Evolutionary conservation across 495 filamentous ascomycete species (phyloP).

Genomic region (Glonium stellatum): DNA sequence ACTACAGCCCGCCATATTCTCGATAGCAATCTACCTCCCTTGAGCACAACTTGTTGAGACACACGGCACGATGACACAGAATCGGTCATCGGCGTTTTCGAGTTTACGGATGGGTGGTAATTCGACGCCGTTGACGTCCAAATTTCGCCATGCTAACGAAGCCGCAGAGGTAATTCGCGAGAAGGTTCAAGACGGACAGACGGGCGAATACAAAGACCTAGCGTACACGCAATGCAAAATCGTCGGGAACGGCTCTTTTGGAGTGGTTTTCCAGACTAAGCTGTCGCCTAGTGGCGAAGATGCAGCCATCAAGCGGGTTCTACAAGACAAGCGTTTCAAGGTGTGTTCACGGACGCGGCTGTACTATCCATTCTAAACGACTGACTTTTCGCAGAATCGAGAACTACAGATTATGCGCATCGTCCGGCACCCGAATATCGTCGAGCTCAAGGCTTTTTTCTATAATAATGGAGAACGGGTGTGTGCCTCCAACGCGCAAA

Average conservation of each 20-base stretch:
- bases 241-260: constrained; percentile 98
- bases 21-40: constrained; percentile 33
- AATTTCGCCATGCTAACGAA: constrained; percentile 22
- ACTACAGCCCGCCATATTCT: constrained; percentile 43
- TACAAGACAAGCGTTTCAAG: constrained; percentile 99
- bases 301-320: constrained; percentile 95
- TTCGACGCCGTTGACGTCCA: constrained; percentile 25
- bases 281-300: constrained; percentile 94
- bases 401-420: constrained; percentile 99
- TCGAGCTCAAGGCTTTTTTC: constrained; percentile 98
- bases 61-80: constrained; percentile 57
- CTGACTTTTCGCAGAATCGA: constrained; percentile 67
- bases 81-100: constrained; percentile 66
- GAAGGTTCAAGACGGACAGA: constrained; percentile 97
- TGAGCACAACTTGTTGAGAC: constrained; percentile 18
- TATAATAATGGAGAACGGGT: constrained; percentile 98
- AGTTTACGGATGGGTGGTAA: constrained; percentile 79
- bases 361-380: neutral
- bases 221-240: constrained; percentile 99
- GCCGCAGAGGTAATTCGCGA: constrained; percentile 87
- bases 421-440: constrained; percentile 96
- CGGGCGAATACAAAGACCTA: constrained; percentile 90
- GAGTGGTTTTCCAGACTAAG: constrained; percentile 98
- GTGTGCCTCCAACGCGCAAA: constrained; percentile 24
- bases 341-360: constrained; percentile 39